Evolutionary conservation across 129 eudicot species (phyloP), one percentile per base, ranked within the genome.

Genomic region (Lonicera japonica): DNA sequence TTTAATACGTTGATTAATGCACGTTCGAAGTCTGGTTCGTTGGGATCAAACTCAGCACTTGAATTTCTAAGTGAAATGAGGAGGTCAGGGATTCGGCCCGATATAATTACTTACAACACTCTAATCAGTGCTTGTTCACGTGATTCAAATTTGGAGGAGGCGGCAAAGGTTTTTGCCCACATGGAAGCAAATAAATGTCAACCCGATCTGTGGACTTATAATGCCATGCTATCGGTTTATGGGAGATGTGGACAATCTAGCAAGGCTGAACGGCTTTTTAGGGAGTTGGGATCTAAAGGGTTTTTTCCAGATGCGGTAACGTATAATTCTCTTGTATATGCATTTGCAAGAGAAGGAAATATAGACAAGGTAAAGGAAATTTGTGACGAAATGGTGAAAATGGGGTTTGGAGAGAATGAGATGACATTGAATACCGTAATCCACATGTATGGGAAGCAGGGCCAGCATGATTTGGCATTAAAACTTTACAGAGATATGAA

Each of bases 161-260:
- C 96, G 43, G 80, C 81, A 41, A 83, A 83, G 70, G 80, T 94
- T 20, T 88, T 69, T 66, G 61, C 74, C 60, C 96, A 94, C 66
- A 85, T 94, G 99, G 80, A 88, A 78, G 76, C 62, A 25, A 68
- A 74, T 34, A 81, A 63, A 67, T 94, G 99, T 71, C 89, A 85
- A 70, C 96, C 99, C 48, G 99, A 94, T 83, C 38, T 94, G 47
- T 94, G 99, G 99, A 88, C 99, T 24, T 94, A 94, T 55, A 94
- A 94, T 67, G 92, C 99, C 17, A 94, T 94, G 95, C 70, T 94
- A 56, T 88, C 96, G 0, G 95, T 94, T 54, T 94, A 77, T 70
- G 95, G 87, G 25, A 76, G 96, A 75, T 94, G 96, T 60, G 99
- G 96, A 25, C 72, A 85, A 55, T 66, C 83, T 66, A 50, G 53